These are phyloP conservation scores for Mimosa bimucronata DNA, from an alignment of 306 rosid genomes.

Conservation along the genomic window DNA sequence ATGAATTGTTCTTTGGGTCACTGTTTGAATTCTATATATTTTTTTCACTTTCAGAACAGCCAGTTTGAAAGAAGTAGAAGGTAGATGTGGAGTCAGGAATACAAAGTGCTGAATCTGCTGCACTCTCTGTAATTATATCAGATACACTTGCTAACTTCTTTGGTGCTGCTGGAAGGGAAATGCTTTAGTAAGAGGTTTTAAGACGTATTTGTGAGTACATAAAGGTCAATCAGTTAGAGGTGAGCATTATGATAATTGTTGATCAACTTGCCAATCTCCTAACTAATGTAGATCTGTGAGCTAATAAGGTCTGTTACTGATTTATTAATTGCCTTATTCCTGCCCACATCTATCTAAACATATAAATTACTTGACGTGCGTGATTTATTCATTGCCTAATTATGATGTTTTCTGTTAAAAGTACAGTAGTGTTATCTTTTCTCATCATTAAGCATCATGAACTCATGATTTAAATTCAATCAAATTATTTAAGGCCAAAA, in stretches of 20 bases:
- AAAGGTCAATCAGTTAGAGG: conserved; percentile 74
- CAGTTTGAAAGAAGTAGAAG: conserved; percentile 66
- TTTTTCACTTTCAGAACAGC: conserved; percentile 61
- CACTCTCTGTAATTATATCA: conserved; percentile 63
- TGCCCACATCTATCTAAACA: conserved; percentile 19
- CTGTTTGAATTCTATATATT: conserved; percentile 41
- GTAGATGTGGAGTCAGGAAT: conserved; percentile 53
- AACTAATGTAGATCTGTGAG: not conserved
- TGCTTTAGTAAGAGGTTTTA: conserved; percentile 80
- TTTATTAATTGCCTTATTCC: conserved; percentile 27
- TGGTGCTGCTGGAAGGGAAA: conserved; percentile 70
- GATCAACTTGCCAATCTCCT: conserved; percentile 17
- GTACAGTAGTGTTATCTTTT: not conserved
- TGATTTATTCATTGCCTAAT: too few relatives aligned
- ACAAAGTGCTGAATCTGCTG: conserved; percentile 51
- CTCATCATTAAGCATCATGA: not conserved
- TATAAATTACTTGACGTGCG: not conserved
- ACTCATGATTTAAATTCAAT: not conserved
- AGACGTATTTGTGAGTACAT: conserved; percentile 83
- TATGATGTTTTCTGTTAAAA: conserved; percentile 21
- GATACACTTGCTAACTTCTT: conserved; percentile 84
- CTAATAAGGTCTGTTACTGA: not conserved
- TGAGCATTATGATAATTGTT: conserved; percentile 30
- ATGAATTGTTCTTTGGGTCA: conserved; percentile 6
- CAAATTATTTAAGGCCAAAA: not conserved